Percentiles rank a stretch among this genome's conserved stretches.
Evolutionary conservation across 1,284 basidiomycete species (phyloP).

Genomic region (Papiliotrema flavescens): DNA sequence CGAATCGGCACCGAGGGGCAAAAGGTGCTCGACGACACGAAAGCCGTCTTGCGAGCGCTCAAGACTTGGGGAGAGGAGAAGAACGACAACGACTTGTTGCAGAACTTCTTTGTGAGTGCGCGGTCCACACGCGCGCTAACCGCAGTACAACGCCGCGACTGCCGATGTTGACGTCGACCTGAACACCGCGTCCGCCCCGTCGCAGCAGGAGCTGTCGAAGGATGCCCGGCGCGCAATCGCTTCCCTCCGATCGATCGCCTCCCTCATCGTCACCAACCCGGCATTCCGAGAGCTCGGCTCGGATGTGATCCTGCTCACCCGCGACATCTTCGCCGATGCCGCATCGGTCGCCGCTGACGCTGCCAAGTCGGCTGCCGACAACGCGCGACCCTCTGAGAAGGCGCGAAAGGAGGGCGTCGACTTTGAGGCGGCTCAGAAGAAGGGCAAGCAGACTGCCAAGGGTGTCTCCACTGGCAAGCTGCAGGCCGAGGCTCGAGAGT

Average conservation of each 20-base stretch:
- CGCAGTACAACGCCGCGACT: constrained; percentile 36
- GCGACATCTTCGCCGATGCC: constrained; percentile 51
- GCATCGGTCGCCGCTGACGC: constrained; percentile 35
- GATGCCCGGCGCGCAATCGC: constrained; percentile 46
- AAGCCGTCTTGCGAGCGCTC: constrained; percentile 38
- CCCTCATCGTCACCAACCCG: constrained; percentile 49
- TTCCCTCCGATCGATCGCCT: constrained; percentile 49
- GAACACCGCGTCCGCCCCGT: constrained; percentile 25
- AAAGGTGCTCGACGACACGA: constrained; percentile 37
- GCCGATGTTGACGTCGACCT: constrained; percentile 41
- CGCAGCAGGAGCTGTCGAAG: constrained; percentile 39
- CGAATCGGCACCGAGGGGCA: constrained; percentile 41
- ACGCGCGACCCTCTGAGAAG: constrained; percentile 36
- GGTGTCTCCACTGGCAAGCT: constrained; percentile 37
- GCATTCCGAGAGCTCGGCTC: constrained; percentile 49
- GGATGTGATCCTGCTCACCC: constrained; percentile 47
- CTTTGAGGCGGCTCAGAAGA: constrained; percentile 39
- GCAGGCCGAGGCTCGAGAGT: constrained; percentile 38
- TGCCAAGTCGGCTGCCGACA: constrained; percentile 38
- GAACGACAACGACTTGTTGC: constrained; percentile 50
- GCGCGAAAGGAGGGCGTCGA: constrained; percentile 46
- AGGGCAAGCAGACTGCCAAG: constrained; percentile 46
- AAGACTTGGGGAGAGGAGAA: constrained; percentile 46
- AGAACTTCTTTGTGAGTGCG: constrained; percentile 44
- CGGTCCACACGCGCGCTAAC: too few species aligned